Evolutionary conservation across 495 filamentous ascomycete species (phyloP), one percentile per base, ranked within the genome.

Genomic region (Poronia punctata): DNA sequence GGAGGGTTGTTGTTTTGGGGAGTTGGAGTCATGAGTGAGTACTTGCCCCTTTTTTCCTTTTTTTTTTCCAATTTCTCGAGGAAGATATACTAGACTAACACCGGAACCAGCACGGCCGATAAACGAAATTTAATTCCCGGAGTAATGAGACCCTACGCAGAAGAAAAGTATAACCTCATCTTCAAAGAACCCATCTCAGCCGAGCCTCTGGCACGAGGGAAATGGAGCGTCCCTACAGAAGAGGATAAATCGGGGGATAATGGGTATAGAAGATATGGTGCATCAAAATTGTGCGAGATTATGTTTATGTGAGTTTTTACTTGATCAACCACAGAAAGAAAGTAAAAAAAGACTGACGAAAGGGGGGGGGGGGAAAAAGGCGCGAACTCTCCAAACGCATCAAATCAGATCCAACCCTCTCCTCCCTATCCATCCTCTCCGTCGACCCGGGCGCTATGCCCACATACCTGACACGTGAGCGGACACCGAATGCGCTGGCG

Each of bases 21-120:
- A 70, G 66, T 38, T 65, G 61, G 47, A 47, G 62, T 0, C 68
- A 74, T 38, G 62, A 68, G 53, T 62, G 48, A 50, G 57, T 18
- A 12, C 25, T 28, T 30, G 14, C 29, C 15, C 2, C 7, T 7
- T 8, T 15, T 4, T 7, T 23, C 19, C 8, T 7, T 17, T 7
- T 33, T 19, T 4, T 0, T 19, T 9, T 12, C 9, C 0, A 2
- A 7, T 16, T 14, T 12, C 7, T 12, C 12, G 6, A 4, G 1
- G 8, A 11, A 23, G 1, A 29, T 20, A 10, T 29, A 17, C 33
- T 44, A 19, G n/a, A n/a, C n/a, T n/a, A 36, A 14, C 7, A 37
- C 11, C 9, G 31, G 8, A 16, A 35, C 9, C 26, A 61, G 57
- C 28, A 52, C 54, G 4, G 31, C 49, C 9, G 57, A 61, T 37